These are phyloP conservation scores for Abrus pulchellus DNA, from an alignment of 306 rosid species.

Conservation along the genomic window DNA sequence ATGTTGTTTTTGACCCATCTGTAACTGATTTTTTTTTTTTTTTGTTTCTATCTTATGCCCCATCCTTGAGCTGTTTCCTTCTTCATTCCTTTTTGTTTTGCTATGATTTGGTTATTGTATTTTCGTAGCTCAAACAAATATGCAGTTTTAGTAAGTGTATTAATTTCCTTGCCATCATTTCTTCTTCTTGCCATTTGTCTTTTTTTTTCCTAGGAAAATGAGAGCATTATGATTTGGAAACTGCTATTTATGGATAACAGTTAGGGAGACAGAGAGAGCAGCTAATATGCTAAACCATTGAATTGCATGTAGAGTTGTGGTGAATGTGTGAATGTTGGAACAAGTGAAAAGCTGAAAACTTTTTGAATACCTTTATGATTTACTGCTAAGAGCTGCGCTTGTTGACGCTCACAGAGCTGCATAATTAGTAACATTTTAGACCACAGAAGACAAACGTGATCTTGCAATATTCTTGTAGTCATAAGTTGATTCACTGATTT, in stretches of 20 bases:
- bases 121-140: neutral
- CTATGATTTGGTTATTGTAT: conserved; percentile 16
- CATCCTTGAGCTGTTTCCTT: conserved; percentile 6
- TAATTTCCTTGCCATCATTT: conserved; percentile 7
- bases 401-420: conserved; percentile 5
- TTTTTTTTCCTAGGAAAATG: neutral
- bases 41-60: neutral
- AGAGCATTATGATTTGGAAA: neutral
- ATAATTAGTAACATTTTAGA: neutral
- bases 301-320: conserved; percentile 30
- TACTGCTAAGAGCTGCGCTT: conserved; percentile 3
- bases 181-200: neutral
- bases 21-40: neutral
- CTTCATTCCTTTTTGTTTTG: neutral
- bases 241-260: neutral
- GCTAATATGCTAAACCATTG: conserved; percentile 19
- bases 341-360: neutral
- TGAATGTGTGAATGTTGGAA: conserved; percentile 21
- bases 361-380: neutral
- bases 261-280: neutral
- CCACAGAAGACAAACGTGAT: neutral
- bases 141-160: neutral
- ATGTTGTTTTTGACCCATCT: conserved; percentile 33
- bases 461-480: conserved; percentile 4
- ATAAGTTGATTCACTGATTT: neutral